Conservation (phyloP, 805 yeast genomes). For the Metschnikowia lochheadii region DNA sequence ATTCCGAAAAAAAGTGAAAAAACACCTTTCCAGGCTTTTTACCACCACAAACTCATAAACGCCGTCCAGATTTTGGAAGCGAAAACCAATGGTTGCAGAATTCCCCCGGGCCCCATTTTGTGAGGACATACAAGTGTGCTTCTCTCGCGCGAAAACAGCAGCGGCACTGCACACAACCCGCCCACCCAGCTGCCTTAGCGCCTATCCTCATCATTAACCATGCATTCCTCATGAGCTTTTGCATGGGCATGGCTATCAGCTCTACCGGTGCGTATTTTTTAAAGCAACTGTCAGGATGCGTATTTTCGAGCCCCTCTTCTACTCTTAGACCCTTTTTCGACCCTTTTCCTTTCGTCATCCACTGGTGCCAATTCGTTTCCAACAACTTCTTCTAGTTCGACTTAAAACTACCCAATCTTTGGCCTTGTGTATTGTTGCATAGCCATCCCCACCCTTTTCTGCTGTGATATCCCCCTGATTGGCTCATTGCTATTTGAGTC, state of each 20-base stretch:
- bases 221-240: constrained; percentile 1
- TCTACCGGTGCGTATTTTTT: constrained; percentile 2
- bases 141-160: constrained; percentile 1
- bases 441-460: neutral
- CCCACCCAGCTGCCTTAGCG: neutral
- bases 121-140: constrained; percentile 2
- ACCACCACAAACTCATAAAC: neutral
- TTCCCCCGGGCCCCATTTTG: neutral
- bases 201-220: neutral
- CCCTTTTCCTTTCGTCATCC: neutral
- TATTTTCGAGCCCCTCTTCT: neutral
- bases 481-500: too few species aligned
- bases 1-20: neutral
- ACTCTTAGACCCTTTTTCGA: neutral
- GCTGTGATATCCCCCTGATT: too few species aligned
- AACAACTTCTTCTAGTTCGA: neutral
- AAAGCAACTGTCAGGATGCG: neutral
- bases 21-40: neutral
- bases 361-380: constrained; percentile 1
- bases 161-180: neutral
- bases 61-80: constrained; percentile 1
- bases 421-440: neutral
- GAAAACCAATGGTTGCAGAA: constrained; percentile 2
- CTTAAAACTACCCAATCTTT: neutral
- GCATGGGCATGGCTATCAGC: constrained; percentile 1